These are phyloP conservation scores for Lasiodiplodia sp. DNA, from an alignment of 2,329 filamentous ascomycete genomes.

Conservation along the genomic window DNA sequence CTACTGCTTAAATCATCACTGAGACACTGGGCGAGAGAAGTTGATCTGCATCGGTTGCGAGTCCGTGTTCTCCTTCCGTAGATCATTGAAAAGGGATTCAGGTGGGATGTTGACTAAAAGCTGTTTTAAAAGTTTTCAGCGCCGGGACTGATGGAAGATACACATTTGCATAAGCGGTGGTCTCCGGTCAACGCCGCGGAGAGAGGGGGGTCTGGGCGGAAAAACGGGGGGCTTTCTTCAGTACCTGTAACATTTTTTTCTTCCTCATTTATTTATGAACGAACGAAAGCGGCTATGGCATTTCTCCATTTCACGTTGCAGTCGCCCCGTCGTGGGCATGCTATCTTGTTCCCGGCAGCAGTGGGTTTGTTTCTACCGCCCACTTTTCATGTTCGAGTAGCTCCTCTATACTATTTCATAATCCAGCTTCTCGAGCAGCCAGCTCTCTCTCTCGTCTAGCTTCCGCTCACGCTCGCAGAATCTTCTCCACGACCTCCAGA, in stretches of 20 bases:
- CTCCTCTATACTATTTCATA: not conserved
- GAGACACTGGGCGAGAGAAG: not conserved
- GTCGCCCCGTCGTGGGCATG: not conserved
- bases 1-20: conserved; percentile 12
- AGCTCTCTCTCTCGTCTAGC: not conserved
- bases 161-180: conserved; percentile 12
- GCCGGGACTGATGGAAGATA: conserved; percentile 12
- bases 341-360: conserved; percentile 8
- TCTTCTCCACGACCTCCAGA: conserved; percentile 43
- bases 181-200: not conserved
- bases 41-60: conserved; percentile 8
- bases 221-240: not conserved
- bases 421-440: not conserved
- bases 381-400: not conserved
- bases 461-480: conserved; percentile 20
- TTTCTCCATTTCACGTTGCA: conserved; percentile 10
- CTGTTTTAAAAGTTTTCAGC: conserved; percentile 4
- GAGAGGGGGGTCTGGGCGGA: not conserved
- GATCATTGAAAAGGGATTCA: conserved; percentile 9
- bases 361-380: not conserved
- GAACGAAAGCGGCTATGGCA: conserved; percentile 24
- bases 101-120: conserved; percentile 19
- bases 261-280: not conserved
- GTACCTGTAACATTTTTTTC: conserved; percentile 15
- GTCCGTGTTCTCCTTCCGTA: not conserved